Percentiles rank a stretch among this genome's conserved stretches.
phyloP scores from a whole-genome alignment of 306 rosid species.

The Dryas drummondii region DNA sequence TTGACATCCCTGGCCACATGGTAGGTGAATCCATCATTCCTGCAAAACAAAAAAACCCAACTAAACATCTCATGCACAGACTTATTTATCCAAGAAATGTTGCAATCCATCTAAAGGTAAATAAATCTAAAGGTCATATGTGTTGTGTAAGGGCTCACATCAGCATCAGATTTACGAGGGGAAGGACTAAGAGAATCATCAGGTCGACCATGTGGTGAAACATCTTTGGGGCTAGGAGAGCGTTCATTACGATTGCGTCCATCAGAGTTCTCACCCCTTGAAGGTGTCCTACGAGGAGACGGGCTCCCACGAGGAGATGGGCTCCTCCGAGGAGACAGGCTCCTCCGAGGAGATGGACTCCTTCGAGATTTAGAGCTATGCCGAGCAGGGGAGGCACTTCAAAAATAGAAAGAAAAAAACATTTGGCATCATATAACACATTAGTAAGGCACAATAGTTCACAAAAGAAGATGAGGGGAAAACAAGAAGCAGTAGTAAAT shows the following conservation, averaged over 20 bases:
- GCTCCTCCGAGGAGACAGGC: slow-evolving; percentile 30
- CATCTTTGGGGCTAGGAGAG: slow-evolving; percentile 44
- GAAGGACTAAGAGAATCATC: slow-evolving; percentile 59
- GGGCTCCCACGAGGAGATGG: slow-evolving; percentile 40
- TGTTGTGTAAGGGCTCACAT: slow-evolving; percentile 39
- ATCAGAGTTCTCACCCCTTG: slow-evolving; percentile 42
- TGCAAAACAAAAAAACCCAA: slow-evolving; percentile 24
- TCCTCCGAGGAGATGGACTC: slow-evolving; percentile 25
- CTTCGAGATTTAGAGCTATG: slow-evolving; percentile 30
- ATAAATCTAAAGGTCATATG: not conserved
- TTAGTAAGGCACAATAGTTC: slow-evolving; percentile 7
- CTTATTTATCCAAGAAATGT: not conserved
- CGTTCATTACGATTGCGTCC: slow-evolving; percentile 28
- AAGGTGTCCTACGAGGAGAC: slow-evolving; percentile 45
- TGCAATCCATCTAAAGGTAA: not conserved
- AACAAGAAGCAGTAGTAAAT: not conserved
- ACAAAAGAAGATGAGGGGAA: not conserved
- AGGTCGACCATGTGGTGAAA: slow-evolving; percentile 38
- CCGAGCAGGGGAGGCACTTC: slow-evolving; percentile 50
- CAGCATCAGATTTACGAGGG: slow-evolving; percentile 53
- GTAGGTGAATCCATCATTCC: slow-evolving; percentile 39
- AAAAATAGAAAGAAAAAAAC: not conserved
- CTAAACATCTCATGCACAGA: slow-evolving; percentile 5
- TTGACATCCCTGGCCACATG: slow-evolving; percentile 1
- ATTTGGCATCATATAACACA: slow-evolving; percentile 28